phyloP scores from a whole-genome alignment of 73 alveolate genomes.

The Paraurostyla sp. region DNA sequence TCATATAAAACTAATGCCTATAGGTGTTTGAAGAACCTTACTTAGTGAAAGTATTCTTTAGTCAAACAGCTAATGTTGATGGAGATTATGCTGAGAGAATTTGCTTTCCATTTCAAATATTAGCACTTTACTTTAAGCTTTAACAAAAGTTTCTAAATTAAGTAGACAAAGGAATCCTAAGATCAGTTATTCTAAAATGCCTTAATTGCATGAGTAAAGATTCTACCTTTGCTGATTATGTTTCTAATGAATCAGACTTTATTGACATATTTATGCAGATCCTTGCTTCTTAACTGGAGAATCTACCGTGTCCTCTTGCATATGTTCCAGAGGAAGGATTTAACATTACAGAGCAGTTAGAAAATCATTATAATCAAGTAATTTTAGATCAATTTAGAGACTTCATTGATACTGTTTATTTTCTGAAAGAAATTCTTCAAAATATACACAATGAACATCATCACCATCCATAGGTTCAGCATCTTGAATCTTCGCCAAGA shows the following conservation, averaged over 20 bases:
- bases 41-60: slow-evolving; percentile 26
- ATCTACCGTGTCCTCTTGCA: slow-evolving; percentile 14
- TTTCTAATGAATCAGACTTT: slow-evolving; percentile 51
- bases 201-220: slow-evolving; percentile 45
- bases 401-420: neutral
- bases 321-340: neutral
- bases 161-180: neutral
- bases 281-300: slow-evolving; percentile 20
- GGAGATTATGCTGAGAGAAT: slow-evolving; percentile 15
- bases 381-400: slow-evolving; percentile 9
- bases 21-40: slow-evolving; percentile 22
- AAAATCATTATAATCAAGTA: neutral
- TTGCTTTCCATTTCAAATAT: slow-evolving; percentile 50
- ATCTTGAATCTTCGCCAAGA: too few species aligned
- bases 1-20: neutral
- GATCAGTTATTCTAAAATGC: neutral
- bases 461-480: too few species aligned
- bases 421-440: neutral
- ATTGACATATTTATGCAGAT: slow-evolving; percentile 52
- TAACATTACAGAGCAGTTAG: neutral
- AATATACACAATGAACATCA: neutral
- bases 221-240: slow-evolving; percentile 32
- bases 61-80: slow-evolving; percentile 31
- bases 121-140: slow-evolving; percentile 14
- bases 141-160: neutral